Evolutionary conservation across 345 rosid genomes (phyloP).

Genomic region (Camelina laxa): DNA sequence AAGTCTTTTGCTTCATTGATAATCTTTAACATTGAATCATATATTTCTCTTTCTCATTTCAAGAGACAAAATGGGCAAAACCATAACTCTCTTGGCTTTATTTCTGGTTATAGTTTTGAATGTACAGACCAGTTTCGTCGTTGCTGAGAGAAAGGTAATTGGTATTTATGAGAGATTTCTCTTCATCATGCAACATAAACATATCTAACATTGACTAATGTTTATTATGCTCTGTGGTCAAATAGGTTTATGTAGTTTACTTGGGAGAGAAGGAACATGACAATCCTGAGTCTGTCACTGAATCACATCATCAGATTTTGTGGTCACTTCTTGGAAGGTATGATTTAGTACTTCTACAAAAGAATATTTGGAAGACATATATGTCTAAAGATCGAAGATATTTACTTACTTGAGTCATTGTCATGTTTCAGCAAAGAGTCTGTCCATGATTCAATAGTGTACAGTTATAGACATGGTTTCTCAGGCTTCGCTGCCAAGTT

Average conservation of each 20-base stretch:
- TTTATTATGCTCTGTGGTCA: background rate
- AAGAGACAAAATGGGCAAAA: slow-evolving; percentile 1
- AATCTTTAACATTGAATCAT: background rate
- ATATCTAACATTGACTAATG: background rate
- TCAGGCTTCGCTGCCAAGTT: slow-evolving; percentile 76
- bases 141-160: slow-evolving; percentile 11
- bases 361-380: background rate
- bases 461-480: slow-evolving; percentile 72
- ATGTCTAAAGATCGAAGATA: background rate
- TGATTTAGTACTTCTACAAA: background rate
- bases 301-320: slow-evolving; percentile 61
- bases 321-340: slow-evolving; percentile 61
- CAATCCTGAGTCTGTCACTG: slow-evolving; percentile 46
- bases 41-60: background rate
- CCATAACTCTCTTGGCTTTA: background rate
- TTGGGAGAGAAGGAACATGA: slow-evolving; percentile 54
- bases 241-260: slow-evolving; percentile 60
- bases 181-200: slow-evolving; percentile 8
- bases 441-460: slow-evolving; percentile 54
- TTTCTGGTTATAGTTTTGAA: background rate
- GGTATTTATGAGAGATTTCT: background rate
- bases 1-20: background rate
- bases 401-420: background rate
- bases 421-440: slow-evolving; percentile 47
- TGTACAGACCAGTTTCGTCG: slow-evolving; percentile 1